phyloP scores from a whole-genome alignment of 2,329 filamentous ascomycete species.

The Shiraia bambusicola region DNA sequence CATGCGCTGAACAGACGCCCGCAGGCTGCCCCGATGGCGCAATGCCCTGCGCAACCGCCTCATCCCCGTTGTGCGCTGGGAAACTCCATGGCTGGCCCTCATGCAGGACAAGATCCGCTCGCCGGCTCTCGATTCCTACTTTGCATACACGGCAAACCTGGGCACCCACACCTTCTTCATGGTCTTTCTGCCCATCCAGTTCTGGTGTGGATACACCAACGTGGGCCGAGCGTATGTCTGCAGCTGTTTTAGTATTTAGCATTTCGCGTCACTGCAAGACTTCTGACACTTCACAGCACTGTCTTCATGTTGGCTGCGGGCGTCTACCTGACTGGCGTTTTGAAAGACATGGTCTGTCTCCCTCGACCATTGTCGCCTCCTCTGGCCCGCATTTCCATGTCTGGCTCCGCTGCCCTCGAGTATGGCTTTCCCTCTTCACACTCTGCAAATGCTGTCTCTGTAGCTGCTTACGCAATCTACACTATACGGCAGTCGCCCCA shows the following conservation, averaged over 20 bases:
- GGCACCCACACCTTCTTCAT: slow-evolving; percentile 98
- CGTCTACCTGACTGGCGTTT: slow-evolving; percentile 74
- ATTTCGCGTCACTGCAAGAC: not conserved
- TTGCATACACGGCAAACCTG: slow-evolving; percentile 95
- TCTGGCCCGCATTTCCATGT: slow-evolving; percentile 94
- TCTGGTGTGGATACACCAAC: slow-evolving; percentile 89
- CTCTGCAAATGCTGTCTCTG: slow-evolving; percentile 93
- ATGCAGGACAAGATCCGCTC: slow-evolving; percentile 79
- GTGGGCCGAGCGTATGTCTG: slow-evolving; percentile 79
- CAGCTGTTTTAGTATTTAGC: not conserved
- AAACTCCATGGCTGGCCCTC: slow-evolving; percentile 90
- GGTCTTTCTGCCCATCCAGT: slow-evolving; percentile 88
- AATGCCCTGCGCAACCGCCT: slow-evolving; percentile 78
- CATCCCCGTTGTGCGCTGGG: slow-evolving; percentile 86
- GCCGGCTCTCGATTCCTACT: slow-evolving; percentile 89
- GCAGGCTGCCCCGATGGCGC: slow-evolving; percentile 82
- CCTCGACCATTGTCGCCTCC: slow-evolving; percentile 90
- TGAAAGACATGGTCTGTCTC: slow-evolving; percentile 92
- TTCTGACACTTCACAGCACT: slow-evolving; percentile 33
- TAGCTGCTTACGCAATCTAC: slow-evolving; percentile 80
- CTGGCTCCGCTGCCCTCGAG: slow-evolving; percentile 88
- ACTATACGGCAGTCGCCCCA: slow-evolving; percentile 67
- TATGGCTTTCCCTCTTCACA: slow-evolving; percentile 98
- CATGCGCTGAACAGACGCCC: slow-evolving; percentile 64
- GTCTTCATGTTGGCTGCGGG: slow-evolving; percentile 66